A percentile compares a stretch with the other conserved stretches of the same genome.
Conservation (phyloP, 306 rosid species). For the Dalbergia cochinchinensis region DNA sequence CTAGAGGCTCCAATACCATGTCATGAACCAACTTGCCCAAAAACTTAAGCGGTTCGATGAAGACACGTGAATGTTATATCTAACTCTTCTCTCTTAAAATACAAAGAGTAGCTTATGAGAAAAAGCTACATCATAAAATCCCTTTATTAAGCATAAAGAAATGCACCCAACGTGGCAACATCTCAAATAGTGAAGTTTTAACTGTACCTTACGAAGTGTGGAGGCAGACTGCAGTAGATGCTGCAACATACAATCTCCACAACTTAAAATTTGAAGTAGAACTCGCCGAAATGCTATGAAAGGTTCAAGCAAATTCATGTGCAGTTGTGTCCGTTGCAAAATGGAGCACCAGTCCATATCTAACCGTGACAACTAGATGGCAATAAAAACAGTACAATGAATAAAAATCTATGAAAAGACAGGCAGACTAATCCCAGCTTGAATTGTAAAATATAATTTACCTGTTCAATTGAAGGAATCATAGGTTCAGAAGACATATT, state of each 20-base stretch:
- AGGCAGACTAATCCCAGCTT: neutral
- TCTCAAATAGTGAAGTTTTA: neutral
- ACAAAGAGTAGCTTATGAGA: neutral
- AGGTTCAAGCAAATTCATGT: conserved; percentile 91
- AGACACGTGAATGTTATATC: neutral
- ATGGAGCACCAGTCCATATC: conserved; percentile 79
- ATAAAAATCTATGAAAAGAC: conserved; percentile 36
- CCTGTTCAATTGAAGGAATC: conserved; percentile 82
- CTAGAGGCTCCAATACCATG: neutral
- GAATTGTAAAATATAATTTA: conserved; percentile 38
- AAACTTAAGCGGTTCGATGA: neutral
- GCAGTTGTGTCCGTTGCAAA: conserved; percentile 77
- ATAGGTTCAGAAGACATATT: conserved; percentile 64
- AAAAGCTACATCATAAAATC: neutral
- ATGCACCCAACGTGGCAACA: neutral
- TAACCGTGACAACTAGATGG: conserved; percentile 74
- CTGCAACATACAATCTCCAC: conserved; percentile 68
- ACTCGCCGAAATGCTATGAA: conserved; percentile 90
- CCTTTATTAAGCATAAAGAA: neutral
- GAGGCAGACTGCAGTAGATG: conserved; percentile 89
- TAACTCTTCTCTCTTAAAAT: neutral
- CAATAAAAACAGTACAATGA: conserved; percentile 35
- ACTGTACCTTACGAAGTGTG: conserved; percentile 84
- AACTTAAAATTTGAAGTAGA: conserved; percentile 80
- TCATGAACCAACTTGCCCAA: neutral